These are phyloP conservation scores for Yamadazyma triangularis DNA, from an alignment of 1,139 yeast genomes.

Conservation along the genomic window DNA sequence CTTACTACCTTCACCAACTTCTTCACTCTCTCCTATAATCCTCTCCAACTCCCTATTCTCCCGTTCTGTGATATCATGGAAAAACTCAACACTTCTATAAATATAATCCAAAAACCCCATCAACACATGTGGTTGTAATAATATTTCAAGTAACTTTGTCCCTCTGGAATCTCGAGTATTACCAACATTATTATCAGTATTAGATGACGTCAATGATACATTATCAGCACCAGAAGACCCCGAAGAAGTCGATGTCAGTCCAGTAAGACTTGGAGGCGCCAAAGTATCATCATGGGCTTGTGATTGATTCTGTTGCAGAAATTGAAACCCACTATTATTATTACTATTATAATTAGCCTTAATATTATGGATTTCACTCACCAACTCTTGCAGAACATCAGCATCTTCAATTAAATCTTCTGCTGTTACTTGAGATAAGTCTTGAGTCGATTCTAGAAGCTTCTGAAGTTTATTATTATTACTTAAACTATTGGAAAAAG, in stretches of 20 bases:
- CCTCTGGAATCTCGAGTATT: slow-evolving; percentile 35
- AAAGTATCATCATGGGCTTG: slow-evolving; percentile 2
- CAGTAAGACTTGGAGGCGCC: too few relatives aligned
- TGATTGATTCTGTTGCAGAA: slow-evolving; percentile 31
- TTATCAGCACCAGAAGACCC: slow-evolving; percentile 19
- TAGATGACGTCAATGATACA: slow-evolving; percentile 37
- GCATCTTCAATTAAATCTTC: slow-evolving; percentile 34
- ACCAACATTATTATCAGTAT: slow-evolving; percentile 21
- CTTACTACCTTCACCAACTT: slow-evolving; percentile 16
- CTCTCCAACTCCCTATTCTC: slow-evolving; percentile 19
- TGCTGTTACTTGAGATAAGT: slow-evolving; percentile 28
- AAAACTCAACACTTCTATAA: slow-evolving; percentile 36
- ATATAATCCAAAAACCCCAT: slow-evolving; percentile 36
- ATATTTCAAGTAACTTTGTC: slow-evolving; percentile 37
- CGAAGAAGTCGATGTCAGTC: too few relatives aligned
- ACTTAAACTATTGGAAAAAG: slow-evolving; percentile 38
- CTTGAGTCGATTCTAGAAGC: slow-evolving; percentile 37
- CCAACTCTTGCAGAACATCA: slow-evolving; percentile 33
- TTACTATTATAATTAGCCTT: slow-evolving; percentile 31
- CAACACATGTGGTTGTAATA: slow-evolving; percentile 44
- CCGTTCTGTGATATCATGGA: slow-evolving; percentile 23
- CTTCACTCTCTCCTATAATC: slow-evolving; percentile 12
- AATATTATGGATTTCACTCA: slow-evolving; percentile 38
- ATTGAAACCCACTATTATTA: slow-evolving; percentile 27
- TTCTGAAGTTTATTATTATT: slow-evolving; percentile 40